A percentile compares a stretch with the other conserved stretches of the same genome.
Conservation (phyloP, 108 stramenopile species). For the Pseudonitzschia multiseries region DNA sequence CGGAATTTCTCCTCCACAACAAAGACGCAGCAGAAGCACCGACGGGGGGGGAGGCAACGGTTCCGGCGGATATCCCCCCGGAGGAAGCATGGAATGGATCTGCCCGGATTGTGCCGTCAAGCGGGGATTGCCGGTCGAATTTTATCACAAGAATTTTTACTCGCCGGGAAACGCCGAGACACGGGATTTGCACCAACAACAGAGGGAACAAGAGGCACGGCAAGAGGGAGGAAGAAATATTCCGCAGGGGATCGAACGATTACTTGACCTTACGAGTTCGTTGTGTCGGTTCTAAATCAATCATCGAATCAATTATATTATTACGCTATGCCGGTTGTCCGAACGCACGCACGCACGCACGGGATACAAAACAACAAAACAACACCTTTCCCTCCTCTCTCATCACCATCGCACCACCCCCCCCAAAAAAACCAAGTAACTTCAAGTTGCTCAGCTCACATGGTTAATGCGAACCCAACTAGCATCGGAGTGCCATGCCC, state of each 20-base stretch:
- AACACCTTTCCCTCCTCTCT: too few species aligned
- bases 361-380: too few species aligned
- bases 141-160: constrained; percentile 33
- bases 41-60: constrained; percentile 3
- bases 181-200: neutral
- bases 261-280: constrained; percentile 13
- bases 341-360: neutral
- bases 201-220: neutral
- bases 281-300: constrained; percentile 5
- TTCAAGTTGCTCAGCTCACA: too few species aligned
- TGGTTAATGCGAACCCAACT: too few species aligned
- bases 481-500: too few species aligned
- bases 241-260: neutral
- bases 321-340: neutral
- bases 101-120: constrained; percentile 36
- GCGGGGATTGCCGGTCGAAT: constrained; percentile 28
- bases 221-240: neutral
- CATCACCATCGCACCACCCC: too few species aligned
- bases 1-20: neutral
- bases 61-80: neutral
- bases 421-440: too few species aligned
- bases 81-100: constrained; percentile 30
- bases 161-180: neutral
- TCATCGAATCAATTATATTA: neutral
- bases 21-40: neutral